These are phyloP conservation scores for Trichaptum fuscoviolaceum DNA, from an alignment of 768 basidiomycete genomes.

Conservation along the genomic window DNA sequence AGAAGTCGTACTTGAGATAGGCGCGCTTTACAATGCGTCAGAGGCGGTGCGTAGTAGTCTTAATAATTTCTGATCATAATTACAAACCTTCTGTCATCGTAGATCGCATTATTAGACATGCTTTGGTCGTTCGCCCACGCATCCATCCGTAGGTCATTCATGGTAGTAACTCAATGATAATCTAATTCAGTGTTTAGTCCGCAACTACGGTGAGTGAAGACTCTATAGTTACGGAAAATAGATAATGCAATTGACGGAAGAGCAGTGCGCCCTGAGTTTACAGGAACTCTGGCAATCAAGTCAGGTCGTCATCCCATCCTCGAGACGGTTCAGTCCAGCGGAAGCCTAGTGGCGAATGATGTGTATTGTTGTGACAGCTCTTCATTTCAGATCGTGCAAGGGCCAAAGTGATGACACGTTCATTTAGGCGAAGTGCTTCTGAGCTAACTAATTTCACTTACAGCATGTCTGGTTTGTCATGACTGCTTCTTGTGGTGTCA, in stretches of 20 bases:
- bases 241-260: neutral
- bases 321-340: constrained; percentile 63
- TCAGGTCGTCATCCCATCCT: constrained; percentile 85
- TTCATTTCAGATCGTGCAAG: constrained; percentile 87
- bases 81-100: constrained; percentile 4
- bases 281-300: constrained; percentile 85
- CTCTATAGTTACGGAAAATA: neutral
- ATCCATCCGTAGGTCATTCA: constrained; percentile 59
- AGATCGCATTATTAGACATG: constrained; percentile 89
- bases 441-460: neutral
- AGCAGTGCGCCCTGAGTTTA: constrained; percentile 86
- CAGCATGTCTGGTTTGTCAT: constrained; percentile 55
- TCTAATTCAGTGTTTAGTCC: constrained; percentile 28
- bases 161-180: neutral
- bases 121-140: constrained; percentile 83
- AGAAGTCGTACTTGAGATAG: constrained; percentile 64
- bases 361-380: constrained; percentile 82
- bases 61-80: neutral
- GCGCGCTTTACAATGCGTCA: constrained; percentile 82
- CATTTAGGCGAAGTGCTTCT: constrained; percentile 6
- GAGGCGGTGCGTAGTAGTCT: constrained; percentile 61
- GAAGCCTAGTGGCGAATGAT: constrained; percentile 81
- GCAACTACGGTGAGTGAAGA: constrained; percentile 39
- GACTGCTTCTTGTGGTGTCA: neutral
- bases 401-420: constrained; percentile 63